phyloP scores from a whole-genome alignment of 371 early-diverging fungal genomes.

The Gilbertella persicaria region DNA sequence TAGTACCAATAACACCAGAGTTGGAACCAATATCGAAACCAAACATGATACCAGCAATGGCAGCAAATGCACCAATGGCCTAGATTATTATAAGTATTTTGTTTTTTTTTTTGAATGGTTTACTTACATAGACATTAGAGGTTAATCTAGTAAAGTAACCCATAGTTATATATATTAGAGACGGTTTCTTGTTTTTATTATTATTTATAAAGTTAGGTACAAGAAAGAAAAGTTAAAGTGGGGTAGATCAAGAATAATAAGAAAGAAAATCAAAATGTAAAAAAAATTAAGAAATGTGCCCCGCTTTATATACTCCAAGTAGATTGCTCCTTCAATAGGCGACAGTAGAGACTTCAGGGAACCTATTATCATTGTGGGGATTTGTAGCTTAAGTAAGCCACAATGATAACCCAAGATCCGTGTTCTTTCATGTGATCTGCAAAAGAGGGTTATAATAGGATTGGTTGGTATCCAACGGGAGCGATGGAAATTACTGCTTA shows the following conservation, averaged over 20 bases:
- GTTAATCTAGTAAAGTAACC: slow-evolving; percentile 21
- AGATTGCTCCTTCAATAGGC: neutral
- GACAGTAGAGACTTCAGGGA: neutral
- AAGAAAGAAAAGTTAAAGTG: neutral
- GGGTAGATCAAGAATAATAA: neutral
- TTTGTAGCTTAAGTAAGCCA: neutral
- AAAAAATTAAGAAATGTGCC: neutral
- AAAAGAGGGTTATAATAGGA: neutral
- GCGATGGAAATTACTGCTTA: slow-evolving; percentile 1
- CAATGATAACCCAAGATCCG: neutral
- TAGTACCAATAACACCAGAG: slow-evolving; percentile 58
- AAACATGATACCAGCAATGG: slow-evolving; percentile 64
- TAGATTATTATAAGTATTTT: slow-evolving; percentile 19
- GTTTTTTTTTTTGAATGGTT: neutral
- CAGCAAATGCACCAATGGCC: slow-evolving; percentile 55
- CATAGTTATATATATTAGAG: slow-evolving; percentile 3
- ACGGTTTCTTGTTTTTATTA: neutral
- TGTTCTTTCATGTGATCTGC: neutral
- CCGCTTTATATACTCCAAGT: neutral
- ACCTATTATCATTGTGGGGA: neutral
- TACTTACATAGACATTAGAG: slow-evolving; percentile 40
- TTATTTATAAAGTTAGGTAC: neutral
- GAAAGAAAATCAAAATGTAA: neutral
- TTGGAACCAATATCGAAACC: slow-evolving; percentile 65
- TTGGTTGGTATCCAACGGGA: slow-evolving; percentile 6